phyloP scores from a whole-genome alignment of 495 filamentous ascomycete genomes.

The Aspergillus kassunensis region DNA sequence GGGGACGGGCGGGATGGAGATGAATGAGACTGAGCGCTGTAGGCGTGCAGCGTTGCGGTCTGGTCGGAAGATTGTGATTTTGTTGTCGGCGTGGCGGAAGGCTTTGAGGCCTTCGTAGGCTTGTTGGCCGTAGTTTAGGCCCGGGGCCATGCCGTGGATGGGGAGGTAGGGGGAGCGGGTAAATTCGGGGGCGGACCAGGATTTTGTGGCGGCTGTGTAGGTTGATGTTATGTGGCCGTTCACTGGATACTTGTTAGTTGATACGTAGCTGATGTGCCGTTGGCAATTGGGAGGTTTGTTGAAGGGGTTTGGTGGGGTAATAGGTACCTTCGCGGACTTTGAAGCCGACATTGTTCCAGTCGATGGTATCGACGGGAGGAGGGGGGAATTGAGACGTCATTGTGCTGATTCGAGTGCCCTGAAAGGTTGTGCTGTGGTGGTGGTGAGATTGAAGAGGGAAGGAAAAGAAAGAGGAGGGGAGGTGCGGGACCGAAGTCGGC shows the following conservation, averaged over 20 bases:
- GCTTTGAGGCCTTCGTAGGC: conserved; percentile 93
- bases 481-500: too few relatives aligned
- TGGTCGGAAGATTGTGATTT: conserved; percentile 78
- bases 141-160: conserved; percentile 87
- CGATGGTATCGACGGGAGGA: conserved; percentile 60
- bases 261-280: too few relatives aligned
- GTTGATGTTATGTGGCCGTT: conserved; percentile 36
- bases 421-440: background rate
- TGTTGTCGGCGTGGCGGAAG: conserved; percentile 61
- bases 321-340: conserved; percentile 81
- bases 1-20: conserved; percentile 75
- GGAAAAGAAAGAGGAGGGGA: background rate
- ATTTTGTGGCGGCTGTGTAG: conserved; percentile 31
- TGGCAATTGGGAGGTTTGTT: background rate
- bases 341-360: conserved; percentile 92
- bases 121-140: conserved; percentile 89
- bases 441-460: background rate
- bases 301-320: background rate
- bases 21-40: conserved; percentile 68
- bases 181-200: conserved; percentile 73
- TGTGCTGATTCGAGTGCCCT: background rate
- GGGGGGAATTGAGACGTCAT: conserved; percentile 62
- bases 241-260: too few relatives aligned
- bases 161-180: conserved; percentile 71
- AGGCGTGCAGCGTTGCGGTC: conserved; percentile 76